Evolutionary conservation across 176 grass and related monocot species (phyloP).

Genomic region (Oryza meridionalis): DNA sequence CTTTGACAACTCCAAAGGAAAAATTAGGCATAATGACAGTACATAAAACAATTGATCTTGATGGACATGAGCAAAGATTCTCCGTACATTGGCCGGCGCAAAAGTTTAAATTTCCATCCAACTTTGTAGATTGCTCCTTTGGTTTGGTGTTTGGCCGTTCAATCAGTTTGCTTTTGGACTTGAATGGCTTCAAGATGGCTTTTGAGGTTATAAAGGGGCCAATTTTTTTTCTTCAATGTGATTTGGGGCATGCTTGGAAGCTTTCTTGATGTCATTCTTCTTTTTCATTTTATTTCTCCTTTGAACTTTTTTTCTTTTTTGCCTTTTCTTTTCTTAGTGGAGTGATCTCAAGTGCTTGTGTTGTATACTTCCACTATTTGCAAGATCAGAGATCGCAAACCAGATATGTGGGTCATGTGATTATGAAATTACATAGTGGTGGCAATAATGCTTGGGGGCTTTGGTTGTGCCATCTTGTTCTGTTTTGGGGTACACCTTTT

Average conservation of each 20-base stretch:
- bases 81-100: neutral
- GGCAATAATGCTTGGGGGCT: neutral
- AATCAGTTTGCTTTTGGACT: conserved; percentile 1
- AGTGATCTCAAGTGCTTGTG: conserved; percentile 11
- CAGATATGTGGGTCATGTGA: neutral
- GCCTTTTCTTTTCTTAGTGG: neutral
- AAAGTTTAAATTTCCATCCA: neutral
- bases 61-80: neutral
- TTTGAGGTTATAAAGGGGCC: neutral
- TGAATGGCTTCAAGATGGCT: neutral
- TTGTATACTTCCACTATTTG: conserved; percentile 7
- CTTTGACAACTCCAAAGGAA: neutral
- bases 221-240: neutral
- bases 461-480: neutral
- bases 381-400: neutral
- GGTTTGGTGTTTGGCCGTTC: neutral
- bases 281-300: neutral
- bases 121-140: neutral
- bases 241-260: neutral
- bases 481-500: neutral
- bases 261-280: neutral
- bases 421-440: neutral
- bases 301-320: neutral
- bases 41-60: neutral
- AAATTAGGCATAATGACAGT: neutral